Evolutionary conservation across 257 asterid species (phyloP).

Genomic region (Rehmannia glutinosa): DNA sequence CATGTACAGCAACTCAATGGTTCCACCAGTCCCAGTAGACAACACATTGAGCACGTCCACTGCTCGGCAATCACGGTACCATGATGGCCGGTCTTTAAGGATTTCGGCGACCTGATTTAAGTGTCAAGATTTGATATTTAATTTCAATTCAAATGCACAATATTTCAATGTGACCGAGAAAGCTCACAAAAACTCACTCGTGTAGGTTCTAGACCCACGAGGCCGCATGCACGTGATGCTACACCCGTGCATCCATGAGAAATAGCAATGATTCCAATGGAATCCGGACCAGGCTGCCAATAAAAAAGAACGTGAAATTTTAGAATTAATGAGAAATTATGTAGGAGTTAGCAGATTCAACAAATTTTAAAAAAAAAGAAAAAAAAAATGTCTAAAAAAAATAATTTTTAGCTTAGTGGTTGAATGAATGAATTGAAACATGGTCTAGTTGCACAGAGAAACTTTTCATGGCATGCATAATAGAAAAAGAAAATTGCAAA

Average conservation of each 20-base stretch:
- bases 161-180: no score
- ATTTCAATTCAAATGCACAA: no score
- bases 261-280: constrained; percentile 99
- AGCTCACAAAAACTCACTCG: constrained; percentile 49
- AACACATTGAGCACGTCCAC: constrained; percentile 81
- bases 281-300: constrained; percentile 99
- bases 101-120: constrained; percentile 80
- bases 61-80: constrained; percentile 96
- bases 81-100: constrained; percentile 90
- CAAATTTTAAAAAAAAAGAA: no score
- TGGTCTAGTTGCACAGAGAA: no score
- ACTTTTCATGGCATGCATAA: no score
- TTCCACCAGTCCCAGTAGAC: constrained; percentile 94
- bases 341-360: no score
- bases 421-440: no score
- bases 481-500: not conserved
- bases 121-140: not conserved
- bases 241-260: constrained; percentile 99
- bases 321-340: no score
- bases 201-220: constrained; percentile 91
- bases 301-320: not conserved
- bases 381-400: no score
- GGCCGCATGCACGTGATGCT: constrained; percentile 99
- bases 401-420: no score
- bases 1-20: constrained; percentile 92